Conservation (phyloP, 257 asterid genomes). For the Apocynum venetum region DNA sequence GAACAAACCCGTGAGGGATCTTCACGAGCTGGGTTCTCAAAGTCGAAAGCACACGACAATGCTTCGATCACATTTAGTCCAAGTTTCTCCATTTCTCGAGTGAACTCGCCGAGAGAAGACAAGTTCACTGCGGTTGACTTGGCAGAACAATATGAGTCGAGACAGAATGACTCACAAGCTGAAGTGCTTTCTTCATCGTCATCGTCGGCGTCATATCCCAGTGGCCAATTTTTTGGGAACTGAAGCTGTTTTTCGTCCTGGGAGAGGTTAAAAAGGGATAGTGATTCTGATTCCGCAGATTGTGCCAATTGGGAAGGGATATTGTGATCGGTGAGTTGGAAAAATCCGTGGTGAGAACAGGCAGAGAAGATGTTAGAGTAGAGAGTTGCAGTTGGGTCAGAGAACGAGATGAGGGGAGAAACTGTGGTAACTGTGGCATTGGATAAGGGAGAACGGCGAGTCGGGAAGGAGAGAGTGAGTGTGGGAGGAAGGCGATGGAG, state of each 20-base stretch:
- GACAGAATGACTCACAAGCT: constrained; percentile 43
- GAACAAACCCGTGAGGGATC: constrained; percentile 33
- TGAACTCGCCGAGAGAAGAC: constrained; percentile 40
- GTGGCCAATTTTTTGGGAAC: constrained; percentile 63
- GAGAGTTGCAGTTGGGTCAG: constrained; percentile 33
- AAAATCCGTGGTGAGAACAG: constrained; percentile 50
- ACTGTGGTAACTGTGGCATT: constrained; percentile 22
- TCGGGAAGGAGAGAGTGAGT: constrained; percentile 45
- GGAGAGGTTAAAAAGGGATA: constrained; percentile 33
- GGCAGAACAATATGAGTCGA: constrained; percentile 36
- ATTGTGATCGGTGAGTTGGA: constrained; percentile 59
- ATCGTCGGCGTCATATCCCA: constrained; percentile 47
- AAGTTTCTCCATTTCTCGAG: constrained; percentile 46
- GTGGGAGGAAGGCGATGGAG: constrained; percentile 67
- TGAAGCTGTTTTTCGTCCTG: constrained; percentile 25
- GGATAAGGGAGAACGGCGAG: constrained; percentile 22
- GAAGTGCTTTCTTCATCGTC: constrained; percentile 13
- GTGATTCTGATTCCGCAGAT: constrained; percentile 42
- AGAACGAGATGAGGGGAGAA: constrained; percentile 42
- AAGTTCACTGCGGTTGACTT: constrained; percentile 34
- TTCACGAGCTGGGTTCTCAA: constrained; percentile 38
- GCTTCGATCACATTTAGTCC: constrained; percentile 48
- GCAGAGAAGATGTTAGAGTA: constrained; percentile 41
- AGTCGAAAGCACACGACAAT: constrained; percentile 47
- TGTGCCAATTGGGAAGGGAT: constrained; percentile 41